Base-by-base conservation (phyloP, 2,329 filamentous ascomycete genomes). In the Fusarium torreyae region DNA sequence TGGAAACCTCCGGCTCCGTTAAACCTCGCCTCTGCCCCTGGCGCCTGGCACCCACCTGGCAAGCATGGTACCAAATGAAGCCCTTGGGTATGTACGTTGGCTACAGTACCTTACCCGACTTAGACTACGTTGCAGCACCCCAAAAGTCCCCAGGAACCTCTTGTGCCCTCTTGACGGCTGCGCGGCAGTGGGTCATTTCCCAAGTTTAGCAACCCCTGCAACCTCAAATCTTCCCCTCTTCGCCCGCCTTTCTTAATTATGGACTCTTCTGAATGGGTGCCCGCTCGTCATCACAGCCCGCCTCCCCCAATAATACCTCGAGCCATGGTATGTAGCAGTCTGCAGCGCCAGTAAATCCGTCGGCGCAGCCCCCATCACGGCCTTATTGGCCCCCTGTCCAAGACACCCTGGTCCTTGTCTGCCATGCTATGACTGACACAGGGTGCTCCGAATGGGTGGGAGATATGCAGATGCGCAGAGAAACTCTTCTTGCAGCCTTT, bases 361-460 rank as follows among this genome's bases (percentile, higher is more conserved):
- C 63, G 52, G 52, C 46, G 64, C 48, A 68, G 59, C 52, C 68
- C 44, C 63, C 45, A 70, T 55, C 51, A 50, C 53, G 42, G 60
- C 56, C 53, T 53, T 58, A 75, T 75, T 76, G 74, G 74, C 54
- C 70, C 57, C 57, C 51, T 67, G 66, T 54, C 51, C 43, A 36
- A 22, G 18, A 34, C 26, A 20, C 69, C 68, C 74, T 56, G 61
- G 59, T 67, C 72, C 74, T 61, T 60, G 73, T 22, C 44, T 43
- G 42, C 60, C 53, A 53, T 69, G 59, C 58, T 55, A 64, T 63
- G 50, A 59, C 59, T 60, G 68, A 63, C 57, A 66, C 50, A 69
- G 70, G 68, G 52, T 63, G 57, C 69, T 61, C 72, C 61, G 64
- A 75, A 62, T 70, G 68, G 72, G 62, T 68, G 71, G 70, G 66